A percentile compares a stretch with the other conserved stretches of the same genome.
Conservation (phyloP, 1,284 basidiomycete species). For the Ustilago lituana region DNA sequence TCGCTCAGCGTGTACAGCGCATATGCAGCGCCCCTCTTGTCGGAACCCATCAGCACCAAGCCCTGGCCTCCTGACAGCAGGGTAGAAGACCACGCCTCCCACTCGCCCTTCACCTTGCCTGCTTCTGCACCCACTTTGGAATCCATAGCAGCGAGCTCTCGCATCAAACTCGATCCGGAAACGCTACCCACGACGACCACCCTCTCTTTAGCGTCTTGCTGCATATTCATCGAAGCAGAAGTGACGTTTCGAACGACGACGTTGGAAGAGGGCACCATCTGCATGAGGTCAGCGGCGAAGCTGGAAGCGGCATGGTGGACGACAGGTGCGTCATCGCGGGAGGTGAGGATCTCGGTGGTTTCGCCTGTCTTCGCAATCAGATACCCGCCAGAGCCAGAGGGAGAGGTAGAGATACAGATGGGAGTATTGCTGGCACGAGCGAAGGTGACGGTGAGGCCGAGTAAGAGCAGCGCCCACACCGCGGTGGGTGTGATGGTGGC, state of each 20-base stretch:
- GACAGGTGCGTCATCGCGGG: conserved; percentile 27
- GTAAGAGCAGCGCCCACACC: conserved; percentile 12
- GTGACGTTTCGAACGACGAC: conserved; percentile 34
- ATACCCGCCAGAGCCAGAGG: conserved; percentile 5
- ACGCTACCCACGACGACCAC: conserved; percentile 19
- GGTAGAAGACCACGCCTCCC: conserved; percentile 23
- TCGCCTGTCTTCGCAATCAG: conserved; percentile 26
- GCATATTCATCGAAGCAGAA: conserved; percentile 14
- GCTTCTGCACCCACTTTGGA: background rate
- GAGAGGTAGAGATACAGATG: conserved; percentile 12
- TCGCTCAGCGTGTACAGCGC: conserved; percentile 32
- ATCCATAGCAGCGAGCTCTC: conserved; percentile 11
- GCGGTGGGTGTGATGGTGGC: too few relatives aligned
- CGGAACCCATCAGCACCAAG: conserved; percentile 24
- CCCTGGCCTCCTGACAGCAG: background rate
- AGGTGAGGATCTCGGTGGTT: conserved; percentile 37
- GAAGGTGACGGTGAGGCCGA: conserved; percentile 5
- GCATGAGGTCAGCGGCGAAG: conserved; percentile 26
- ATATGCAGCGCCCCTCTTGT: conserved; percentile 24
- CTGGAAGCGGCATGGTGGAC: conserved; percentile 25
- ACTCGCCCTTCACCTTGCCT: conserved; percentile 6
- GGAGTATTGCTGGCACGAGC: background rate
- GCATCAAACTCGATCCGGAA: conserved; percentile 9
- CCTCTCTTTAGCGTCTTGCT: conserved; percentile 4
- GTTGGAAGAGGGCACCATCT: conserved; percentile 14